Conservation (phyloP, 31 red algal species). For the Odonthalia washingtoniensis region DNA sequence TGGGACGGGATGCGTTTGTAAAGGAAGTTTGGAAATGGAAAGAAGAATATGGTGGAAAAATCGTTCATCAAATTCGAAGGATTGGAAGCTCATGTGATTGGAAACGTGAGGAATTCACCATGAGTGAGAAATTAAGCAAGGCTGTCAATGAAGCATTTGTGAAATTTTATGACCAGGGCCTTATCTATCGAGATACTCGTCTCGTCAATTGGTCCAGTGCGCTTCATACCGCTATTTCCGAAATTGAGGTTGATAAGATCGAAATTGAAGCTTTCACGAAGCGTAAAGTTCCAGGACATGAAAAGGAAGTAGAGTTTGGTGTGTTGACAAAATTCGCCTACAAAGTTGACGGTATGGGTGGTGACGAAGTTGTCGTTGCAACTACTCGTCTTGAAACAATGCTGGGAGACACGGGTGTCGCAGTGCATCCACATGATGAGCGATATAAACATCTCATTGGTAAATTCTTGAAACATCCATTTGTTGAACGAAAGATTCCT, state of each 20-base stretch:
- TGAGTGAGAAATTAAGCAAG: conserved; percentile 78
- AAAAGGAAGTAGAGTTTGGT: conserved; percentile 89
- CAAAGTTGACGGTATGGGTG: conserved; percentile 54
- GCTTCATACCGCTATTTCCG: conserved; percentile 90
- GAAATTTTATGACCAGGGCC: conserved; percentile 85
- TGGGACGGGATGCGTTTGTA: conserved; percentile 93
- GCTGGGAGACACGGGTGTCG: conserved; percentile 97
- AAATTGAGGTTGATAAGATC: conserved; percentile 97
- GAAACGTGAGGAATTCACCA: conserved; percentile 95
- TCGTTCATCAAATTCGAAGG: conserved; percentile 87
- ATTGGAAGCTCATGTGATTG: conserved; percentile 95
- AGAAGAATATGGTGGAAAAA: conserved; percentile 89
- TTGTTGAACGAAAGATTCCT: conserved; percentile 85
- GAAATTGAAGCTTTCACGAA: conserved; percentile 85
- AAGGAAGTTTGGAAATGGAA: conserved; percentile 97
- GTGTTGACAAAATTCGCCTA: conserved; percentile 94
- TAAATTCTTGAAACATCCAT: conserved; percentile 74
- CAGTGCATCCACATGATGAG: conserved; percentile 94
- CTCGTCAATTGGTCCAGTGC: conserved; percentile 96
- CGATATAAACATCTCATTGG: conserved; percentile 94
- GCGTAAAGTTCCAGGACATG: conserved; percentile 83
- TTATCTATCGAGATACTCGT: conserved; percentile 95
- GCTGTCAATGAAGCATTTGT: conserved; percentile 95
- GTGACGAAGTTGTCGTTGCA: conserved; percentile 80
- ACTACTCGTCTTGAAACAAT: conserved; percentile 99